Evolutionary conservation across 2,329 filamentous ascomycete genomes (phyloP), one percentile per base, ranked within the genome.

Genomic region (Pseudonectria buxi): DNA sequence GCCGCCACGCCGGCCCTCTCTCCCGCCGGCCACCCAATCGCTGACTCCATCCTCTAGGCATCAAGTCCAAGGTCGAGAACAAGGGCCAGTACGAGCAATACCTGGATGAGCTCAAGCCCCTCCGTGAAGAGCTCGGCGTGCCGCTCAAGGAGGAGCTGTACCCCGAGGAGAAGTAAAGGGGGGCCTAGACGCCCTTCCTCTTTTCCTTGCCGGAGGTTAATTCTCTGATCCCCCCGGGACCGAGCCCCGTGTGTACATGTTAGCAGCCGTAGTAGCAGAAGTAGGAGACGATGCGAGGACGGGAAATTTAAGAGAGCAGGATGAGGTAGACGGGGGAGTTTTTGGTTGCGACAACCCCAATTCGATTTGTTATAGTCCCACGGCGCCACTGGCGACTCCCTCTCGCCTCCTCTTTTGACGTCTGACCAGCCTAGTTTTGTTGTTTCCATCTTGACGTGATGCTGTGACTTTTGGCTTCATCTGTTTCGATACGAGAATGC

Each of bases 21-120:
- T 33, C 43, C 36, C 40, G 24, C 39, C 40, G 36, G 24, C 26
- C 30, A n/a, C 28, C 13, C 18, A 33, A 9, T 37, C 32, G 37
- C 51, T 54, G 42, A 50, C 44, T 28, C 16, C 46, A 26, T 35
- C 11, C n/a, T 22, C 18, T 32, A 95, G 89, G 90, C 60, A 84
- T 98, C 78, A 95, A 95, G 74, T 86, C 88, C 69, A 98, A 98
- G 81, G 92, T 96, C 54, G 92, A 98, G 79, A 98, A 94, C 80
- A 83, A 87, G 69, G 78, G 79, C 59, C 92, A 98, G 74, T 98
- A 98, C 73, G 78, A 95, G 61, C 83, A 95, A 73, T 95, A 94
- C 70, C 81, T 98, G 44, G 76, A 86, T 60, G 86, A 95, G 72
- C 86, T 98, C 53, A 87, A 94, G 75, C 75, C 83, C 48, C 74